These are phyloP conservation scores for Trichosanthes truncata DNA, from an alignment of 306 rosid genomes.

Conservation along the genomic window DNA sequence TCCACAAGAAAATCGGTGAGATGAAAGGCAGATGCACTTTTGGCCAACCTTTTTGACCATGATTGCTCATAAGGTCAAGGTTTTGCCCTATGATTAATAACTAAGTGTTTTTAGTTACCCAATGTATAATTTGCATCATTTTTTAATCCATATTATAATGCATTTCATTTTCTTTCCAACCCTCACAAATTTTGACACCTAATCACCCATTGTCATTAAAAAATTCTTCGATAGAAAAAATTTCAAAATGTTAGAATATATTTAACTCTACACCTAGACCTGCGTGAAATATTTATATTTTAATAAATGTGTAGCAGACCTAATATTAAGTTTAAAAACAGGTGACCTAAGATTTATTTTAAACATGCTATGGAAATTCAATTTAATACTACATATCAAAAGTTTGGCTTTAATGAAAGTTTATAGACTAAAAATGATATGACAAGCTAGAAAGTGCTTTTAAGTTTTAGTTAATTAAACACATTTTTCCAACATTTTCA, in stretches of 20 bases:
- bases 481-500: too few relatives aligned
- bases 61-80: conserved; percentile 3
- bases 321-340: background rate
- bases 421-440: too few relatives aligned
- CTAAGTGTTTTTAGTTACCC: background rate
- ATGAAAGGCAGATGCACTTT: background rate
- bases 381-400: too few relatives aligned
- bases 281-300: background rate
- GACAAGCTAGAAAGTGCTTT: too few relatives aligned
- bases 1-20: background rate
- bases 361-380: background rate
- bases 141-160: background rate
- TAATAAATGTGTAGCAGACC: background rate
- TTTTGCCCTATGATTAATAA: background rate
- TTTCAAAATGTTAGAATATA: background rate
- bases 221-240: background rate
- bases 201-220: background rate
- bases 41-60: conserved; percentile 3
- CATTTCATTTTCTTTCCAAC: background rate
- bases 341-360: background rate
- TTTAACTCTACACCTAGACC: background rate
- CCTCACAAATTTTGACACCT: background rate
- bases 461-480: too few relatives aligned
- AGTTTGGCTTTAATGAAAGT: background rate
- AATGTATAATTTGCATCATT: background rate